Percentiles rank a stretch among this genome's conserved stretches.
These are phyloP conservation scores for Pseudisothecium myosuroides DNA, from an alignment of 225 moss, liverwort and hornwort species.

Conservation along the genomic window DNA sequence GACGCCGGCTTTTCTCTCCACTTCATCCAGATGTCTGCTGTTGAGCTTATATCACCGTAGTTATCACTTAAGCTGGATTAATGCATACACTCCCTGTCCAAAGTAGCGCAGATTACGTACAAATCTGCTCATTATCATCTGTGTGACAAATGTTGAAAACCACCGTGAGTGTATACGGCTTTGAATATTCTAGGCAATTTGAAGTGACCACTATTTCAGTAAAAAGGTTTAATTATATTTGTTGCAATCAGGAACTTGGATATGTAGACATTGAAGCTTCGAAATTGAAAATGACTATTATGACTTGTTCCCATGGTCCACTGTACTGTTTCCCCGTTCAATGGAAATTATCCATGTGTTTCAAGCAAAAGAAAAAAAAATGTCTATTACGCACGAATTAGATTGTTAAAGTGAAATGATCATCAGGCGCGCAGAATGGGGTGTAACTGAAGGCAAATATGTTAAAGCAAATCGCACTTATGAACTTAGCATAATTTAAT, in stretches of 20 bases:
- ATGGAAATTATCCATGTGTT: no score
- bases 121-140: no score
- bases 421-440: fast-evolving
- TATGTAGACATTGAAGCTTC: not conserved
- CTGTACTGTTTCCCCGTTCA: no score
- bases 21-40: fast-evolving
- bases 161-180: fast-evolving
- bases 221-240: not conserved
- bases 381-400: fast-evolving
- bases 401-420: fast-evolving
- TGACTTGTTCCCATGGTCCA: no score
- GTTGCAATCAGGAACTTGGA: not conserved
- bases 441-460: fast-evolving
- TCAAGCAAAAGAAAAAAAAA: no score
- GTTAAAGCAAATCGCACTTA: not conserved
- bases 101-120: fast-evolving
- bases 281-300: not conserved
- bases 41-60: not conserved
- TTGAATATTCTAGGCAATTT: not conserved
- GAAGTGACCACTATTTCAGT: fast-evolving
- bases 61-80: fast-evolving
- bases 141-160: fast-evolving
- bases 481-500: fast-evolving
- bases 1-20: fast-evolving
- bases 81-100: no score